Evolutionary conservation across 805 yeast species (phyloP), one percentile per base, ranked within the genome.

Genomic region (Ogataea pilisensis): DNA sequence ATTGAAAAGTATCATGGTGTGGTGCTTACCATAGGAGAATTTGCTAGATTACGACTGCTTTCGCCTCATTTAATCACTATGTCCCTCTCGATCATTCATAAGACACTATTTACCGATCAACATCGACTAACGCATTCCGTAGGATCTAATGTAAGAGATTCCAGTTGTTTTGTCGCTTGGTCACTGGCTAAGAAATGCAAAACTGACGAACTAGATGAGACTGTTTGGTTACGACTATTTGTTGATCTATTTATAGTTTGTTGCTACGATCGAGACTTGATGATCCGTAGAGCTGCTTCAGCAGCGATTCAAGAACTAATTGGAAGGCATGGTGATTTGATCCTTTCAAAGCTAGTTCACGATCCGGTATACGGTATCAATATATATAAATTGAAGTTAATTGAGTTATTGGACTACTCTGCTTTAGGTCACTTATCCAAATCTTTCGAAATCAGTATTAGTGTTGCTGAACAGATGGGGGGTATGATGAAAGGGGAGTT

Each of bases 141-240:
- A 6, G 95, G 95, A 0, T 62, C 75, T 2, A 87, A 82, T 49
- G 72, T 91, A 1, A 70, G 95, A 42, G 98, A 90, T 59, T 80
- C 96, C 0, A 78, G 91, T 0, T 85, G 95, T 59, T 90, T 84
- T 54, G 76, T 85, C 0, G 63, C 78, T n/a, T 90, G 98, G 98
- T 75, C 95, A 0, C 39, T 84, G 14, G 70, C 76, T 27, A 70
- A 83, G 48, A 63, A 64, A 55, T 51, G 63, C 42, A 31, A 39
- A 32, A 43, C 46, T 0, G 28, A 37, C 0, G 53, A 53, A 8
- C 44, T 67, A 4, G 34, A 45, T 1, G 41, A 54, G 1, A 49
- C 49, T 0, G 26, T 51, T 1, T 36, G 51, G 21, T 16, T 47
- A 1, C 38, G 38, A 1, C 30, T 66, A 1, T 64, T 66, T 37